Evolutionary conservation across 1,284 basidiomycete genomes (phyloP).

Genomic region (Ustilago shanxiensis): DNA sequence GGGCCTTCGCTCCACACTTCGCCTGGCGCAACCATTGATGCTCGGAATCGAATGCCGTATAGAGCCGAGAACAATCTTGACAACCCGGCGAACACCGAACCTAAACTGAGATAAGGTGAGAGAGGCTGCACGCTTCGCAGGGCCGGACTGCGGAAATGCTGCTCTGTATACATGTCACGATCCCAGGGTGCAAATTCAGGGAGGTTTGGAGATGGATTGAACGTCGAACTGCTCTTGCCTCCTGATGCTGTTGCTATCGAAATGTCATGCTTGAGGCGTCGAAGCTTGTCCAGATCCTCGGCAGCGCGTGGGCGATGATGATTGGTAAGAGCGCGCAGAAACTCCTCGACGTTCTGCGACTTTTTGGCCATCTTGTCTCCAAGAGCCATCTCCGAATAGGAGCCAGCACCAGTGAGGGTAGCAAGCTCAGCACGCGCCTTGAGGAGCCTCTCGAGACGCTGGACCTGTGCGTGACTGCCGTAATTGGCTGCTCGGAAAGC

Average conservation of each 20-base stretch:
- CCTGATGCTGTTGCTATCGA: not conserved
- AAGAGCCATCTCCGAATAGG: conserved; percentile 65
- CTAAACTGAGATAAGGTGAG: conserved; percentile 64
- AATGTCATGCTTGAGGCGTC: conserved; percentile 43
- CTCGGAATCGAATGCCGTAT: conserved; percentile 66
- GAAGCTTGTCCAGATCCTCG: conserved; percentile 55
- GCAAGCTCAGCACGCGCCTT: conserved; percentile 62
- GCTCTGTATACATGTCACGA: conserved; percentile 65
- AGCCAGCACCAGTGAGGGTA: conserved; percentile 60
- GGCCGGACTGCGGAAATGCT: conserved; percentile 46
- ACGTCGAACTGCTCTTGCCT: conserved; percentile 8
- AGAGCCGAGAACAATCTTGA: conserved; percentile 62
- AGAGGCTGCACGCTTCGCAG: conserved; percentile 56
- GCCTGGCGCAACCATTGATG: conserved; percentile 73
- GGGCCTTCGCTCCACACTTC: conserved; percentile 83
- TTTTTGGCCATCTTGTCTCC: conserved; percentile 68
- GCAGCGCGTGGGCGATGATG: conserved; percentile 59
- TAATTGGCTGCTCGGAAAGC: conserved; percentile 75
- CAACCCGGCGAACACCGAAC: conserved; percentile 66
- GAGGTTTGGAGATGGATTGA: conserved; percentile 18
- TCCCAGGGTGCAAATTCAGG: conserved; percentile 62
- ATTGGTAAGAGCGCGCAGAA: conserved; percentile 57
- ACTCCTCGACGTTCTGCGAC: conserved; percentile 60
- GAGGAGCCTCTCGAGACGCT: conserved; percentile 62
- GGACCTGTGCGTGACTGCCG: conserved; percentile 53